Percentiles rank a stretch among this genome's conserved stretches.
Evolutionary conservation across 2,329 filamentous ascomycete species (phyloP).

Genomic region (Tolypocladium tropicale): DNA sequence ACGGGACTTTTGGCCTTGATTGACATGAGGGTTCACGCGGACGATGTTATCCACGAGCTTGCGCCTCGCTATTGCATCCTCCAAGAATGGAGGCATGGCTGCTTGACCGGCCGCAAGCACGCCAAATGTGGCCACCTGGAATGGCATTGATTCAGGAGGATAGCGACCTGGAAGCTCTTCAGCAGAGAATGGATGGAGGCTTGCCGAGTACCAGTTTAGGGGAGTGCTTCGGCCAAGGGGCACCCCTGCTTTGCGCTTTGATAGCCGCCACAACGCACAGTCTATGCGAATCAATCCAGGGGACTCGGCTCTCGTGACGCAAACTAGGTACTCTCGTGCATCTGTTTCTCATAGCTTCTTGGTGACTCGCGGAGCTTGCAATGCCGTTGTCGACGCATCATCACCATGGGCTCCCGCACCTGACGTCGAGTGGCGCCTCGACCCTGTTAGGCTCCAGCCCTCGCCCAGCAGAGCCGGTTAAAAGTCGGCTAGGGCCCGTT

Average conservation of each 20-base stretch:
- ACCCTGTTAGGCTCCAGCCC: conserved; percentile 23
- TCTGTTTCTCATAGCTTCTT: neutral
- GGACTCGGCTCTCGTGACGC: neutral
- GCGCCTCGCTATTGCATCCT: too few relatives aligned
- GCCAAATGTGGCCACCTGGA: too few relatives aligned
- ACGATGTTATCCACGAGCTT: too few relatives aligned
- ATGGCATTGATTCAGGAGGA: too few relatives aligned
- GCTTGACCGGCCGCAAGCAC: too few relatives aligned
- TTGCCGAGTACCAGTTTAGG: too few relatives aligned
- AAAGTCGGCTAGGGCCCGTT: conserved; percentile 14
- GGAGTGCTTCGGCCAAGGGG: neutral
- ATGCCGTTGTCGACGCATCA: too few relatives aligned
- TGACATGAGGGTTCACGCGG: too few relatives aligned
- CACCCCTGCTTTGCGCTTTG: neutral
- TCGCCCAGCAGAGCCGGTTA: conserved; percentile 17
- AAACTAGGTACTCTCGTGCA: neutral
- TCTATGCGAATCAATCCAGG: neutral
- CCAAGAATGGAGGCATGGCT: too few relatives aligned
- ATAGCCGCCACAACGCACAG: neutral
- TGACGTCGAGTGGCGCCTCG: neutral
- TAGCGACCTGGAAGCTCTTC: too few relatives aligned
- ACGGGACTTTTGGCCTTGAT: too few relatives aligned
- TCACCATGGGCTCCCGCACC: neutral
- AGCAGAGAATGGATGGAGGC: neutral
- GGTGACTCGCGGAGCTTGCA: too few relatives aligned